Evolutionary conservation across 192 early-diverging fungal species (phyloP).

Genomic region (Backusella westeae): DNA sequence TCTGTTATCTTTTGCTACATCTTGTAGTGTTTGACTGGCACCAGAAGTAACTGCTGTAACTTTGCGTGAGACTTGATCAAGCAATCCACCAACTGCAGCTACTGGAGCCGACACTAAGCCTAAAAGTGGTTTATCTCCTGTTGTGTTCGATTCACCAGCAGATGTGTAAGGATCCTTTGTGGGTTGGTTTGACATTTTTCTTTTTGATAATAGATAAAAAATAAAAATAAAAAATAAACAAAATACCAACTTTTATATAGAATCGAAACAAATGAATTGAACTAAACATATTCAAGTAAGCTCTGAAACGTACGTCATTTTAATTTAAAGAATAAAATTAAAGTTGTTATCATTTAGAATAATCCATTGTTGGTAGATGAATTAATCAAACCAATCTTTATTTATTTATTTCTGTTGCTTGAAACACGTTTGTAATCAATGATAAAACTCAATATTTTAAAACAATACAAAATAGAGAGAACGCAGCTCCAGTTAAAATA

Average conservation of each 20-base stretch:
- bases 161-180: conserved; percentile 6
- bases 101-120: background rate
- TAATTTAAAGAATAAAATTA: background rate
- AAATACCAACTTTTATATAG: background rate
- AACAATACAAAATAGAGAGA: background rate
- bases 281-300: background rate
- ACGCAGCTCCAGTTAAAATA: background rate
- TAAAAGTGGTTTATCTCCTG: background rate
- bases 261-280: too few species aligned
- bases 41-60: background rate
- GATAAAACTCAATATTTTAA: background rate
- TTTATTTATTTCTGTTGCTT: background rate
- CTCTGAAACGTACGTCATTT: background rate
- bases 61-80: conserved; percentile 12
- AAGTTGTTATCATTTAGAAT: background rate
- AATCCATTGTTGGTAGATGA: background rate
- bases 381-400: background rate
- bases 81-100: conserved; percentile 4
- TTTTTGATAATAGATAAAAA: background rate
- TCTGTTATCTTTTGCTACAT: background rate
- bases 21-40: background rate
- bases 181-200: background rate
- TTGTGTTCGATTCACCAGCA: background rate
- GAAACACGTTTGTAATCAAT: background rate
- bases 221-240: background rate